Conservation (phyloP, 768 basidiomycete species). For the Roridomyces roridus region DNA sequence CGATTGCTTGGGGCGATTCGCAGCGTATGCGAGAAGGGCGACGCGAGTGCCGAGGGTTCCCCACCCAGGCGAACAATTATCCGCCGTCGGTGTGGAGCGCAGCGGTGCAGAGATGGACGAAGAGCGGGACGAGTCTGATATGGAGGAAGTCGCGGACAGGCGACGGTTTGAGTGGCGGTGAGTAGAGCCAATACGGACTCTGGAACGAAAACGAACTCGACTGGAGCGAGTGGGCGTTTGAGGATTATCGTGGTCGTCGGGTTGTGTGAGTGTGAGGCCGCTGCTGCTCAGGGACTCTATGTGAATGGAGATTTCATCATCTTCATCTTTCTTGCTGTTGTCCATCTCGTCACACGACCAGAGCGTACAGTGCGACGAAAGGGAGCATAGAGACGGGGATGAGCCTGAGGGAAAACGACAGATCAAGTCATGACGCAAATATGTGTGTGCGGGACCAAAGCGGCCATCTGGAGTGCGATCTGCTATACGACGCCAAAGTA, state of each 20-base stretch:
- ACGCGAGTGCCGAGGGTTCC: slow-evolving; percentile 68
- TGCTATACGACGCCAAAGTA: no score
- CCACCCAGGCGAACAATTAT: slow-evolving; percentile 54
- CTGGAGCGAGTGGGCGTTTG: slow-evolving; percentile 23
- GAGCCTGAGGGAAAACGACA: no score
- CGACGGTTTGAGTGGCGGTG: slow-evolving; percentile 37
- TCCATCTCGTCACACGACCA: no score
- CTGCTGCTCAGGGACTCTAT: slow-evolving; percentile 22
- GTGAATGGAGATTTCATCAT: slow-evolving; percentile 15
- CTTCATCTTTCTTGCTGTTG: no score
- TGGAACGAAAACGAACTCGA: slow-evolving; percentile 57
- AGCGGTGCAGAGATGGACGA: slow-evolving; percentile 86
- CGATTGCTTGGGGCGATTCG: slow-evolving; percentile 30
- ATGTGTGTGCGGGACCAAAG: no score
- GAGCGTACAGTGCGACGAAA: not conserved
- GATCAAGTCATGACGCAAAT: no score
- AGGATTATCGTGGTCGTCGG: slow-evolving; percentile 3
- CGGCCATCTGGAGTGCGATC: no score
- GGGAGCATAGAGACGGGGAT: no score
- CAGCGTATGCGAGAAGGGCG: slow-evolving; percentile 39
- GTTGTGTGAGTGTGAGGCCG: slow-evolving; percentile 1
- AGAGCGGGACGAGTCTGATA: slow-evolving; percentile 63
- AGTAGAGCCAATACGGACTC: slow-evolving; percentile 63
- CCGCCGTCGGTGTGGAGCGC: slow-evolving; percentile 57
- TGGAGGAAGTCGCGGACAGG: slow-evolving; percentile 40